Base-by-base conservation (phyloP, 2,329 filamentous ascomycete species). In the Diplodia intermedia region DNA sequence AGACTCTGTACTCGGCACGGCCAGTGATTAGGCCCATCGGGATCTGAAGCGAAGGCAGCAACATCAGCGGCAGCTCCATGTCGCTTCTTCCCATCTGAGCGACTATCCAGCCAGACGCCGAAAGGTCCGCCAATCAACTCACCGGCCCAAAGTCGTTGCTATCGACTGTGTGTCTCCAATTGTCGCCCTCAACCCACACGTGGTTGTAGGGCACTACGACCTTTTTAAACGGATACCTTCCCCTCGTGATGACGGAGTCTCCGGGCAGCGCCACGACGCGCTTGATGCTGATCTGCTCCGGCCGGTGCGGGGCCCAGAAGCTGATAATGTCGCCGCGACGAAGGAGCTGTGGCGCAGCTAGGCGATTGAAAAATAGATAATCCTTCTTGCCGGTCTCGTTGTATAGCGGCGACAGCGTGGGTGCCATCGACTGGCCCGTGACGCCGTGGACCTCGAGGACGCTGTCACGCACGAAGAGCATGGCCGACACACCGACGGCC, bases 111-210 rank as follows among this genome's bases (percentile, higher is more conserved):
- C 36, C 8, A 12, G 36, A 38, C 36, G 36, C 36, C 11, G 36
- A 38, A 38, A 11, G 11, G 36, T 38, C 9, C 11, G 36, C 36
- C 3, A 33, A 38, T 11, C 36, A 38, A 70, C 77, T 75, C 53
- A 85, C 77, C 5, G 95, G 93, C 0, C 95, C 95, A 78, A 96
- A 97, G 14, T 88, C 88, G 79, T 97, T 97, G 79, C 93, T 97
- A 81, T 99, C 95, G 69, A 89, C 78, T 67, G 88, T 92, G 73
- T 87, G 86, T 62, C 86, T 85, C 73, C 87, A 86, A 73, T 91
- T 93, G 76, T 99, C 95, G 1, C 95, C 95, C 77, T 98, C 94
- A 0, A 99, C 88, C 95, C 95, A 99, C 33, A 98, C 85, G 81
- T 98, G 94, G 20, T 93, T 93, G 70, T 85, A 85, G 5, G 94